phyloP scores from a whole-genome alignment of 2,329 filamentous ascomycete genomes.

The Esteya vermicola region DNA sequence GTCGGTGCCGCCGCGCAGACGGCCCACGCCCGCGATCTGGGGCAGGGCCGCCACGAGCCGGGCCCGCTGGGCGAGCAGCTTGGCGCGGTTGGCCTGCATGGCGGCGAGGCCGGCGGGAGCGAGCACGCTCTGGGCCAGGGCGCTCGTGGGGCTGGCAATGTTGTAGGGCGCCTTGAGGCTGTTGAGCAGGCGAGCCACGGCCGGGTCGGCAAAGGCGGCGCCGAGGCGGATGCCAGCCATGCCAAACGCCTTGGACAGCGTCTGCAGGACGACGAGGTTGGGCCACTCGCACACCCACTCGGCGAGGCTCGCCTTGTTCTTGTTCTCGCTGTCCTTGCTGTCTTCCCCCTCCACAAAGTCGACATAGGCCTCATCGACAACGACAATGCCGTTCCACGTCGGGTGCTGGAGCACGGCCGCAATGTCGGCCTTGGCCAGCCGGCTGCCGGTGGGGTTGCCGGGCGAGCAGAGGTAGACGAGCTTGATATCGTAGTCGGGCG shows the following conservation, averaged over 20 bases:
- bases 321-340: no score
- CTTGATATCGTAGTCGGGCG: conserved; percentile 51
- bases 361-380: conserved; percentile 90
- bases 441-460: conserved; percentile 78
- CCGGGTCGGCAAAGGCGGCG: conserved; percentile 62
- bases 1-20: conserved; percentile 63
- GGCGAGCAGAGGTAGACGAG: conserved; percentile 87
- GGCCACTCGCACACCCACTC: conserved; percentile 88
- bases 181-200: conserved; percentile 71
- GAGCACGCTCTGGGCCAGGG: conserved; percentile 63
- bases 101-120: conserved; percentile 49
- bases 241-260: conserved; percentile 93
- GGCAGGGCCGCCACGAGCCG: conserved; percentile 61
- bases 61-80: conserved; percentile 64
- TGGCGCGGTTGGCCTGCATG: conserved; percentile 58
- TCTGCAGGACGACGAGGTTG: conserved; percentile 96
- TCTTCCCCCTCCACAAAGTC: conserved; percentile 65
- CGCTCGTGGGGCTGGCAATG: conserved; percentile 74
- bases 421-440: conserved; percentile 65
- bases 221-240: conserved; percentile 87
- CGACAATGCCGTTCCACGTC: conserved; percentile 87
- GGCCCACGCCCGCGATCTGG: conserved; percentile 61
- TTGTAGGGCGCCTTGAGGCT: conserved; percentile 95
- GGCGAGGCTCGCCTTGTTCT: conserved; percentile 73
- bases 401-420: conserved; percentile 64